A percentile compares a stretch with the other conserved stretches of the same genome.
Evolutionary conservation across 108 stramenopile species (phyloP).

Genomic region (Cyclotella baltica): DNA sequence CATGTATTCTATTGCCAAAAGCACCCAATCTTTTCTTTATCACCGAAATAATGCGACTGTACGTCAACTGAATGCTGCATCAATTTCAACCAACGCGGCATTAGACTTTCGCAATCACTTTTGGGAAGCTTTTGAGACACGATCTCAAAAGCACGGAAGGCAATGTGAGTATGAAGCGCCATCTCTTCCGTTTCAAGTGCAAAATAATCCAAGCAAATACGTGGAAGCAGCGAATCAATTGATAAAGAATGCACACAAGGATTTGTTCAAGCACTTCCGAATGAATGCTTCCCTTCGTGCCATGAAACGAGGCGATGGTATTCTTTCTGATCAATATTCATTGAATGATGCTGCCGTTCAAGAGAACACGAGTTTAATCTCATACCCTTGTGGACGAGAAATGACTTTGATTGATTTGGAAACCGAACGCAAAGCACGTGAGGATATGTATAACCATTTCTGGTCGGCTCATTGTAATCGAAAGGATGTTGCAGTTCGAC

Average conservation of each 20-base stretch:
- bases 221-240: not conserved
- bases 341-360: not conserved
- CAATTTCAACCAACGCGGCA: constrained; percentile 2
- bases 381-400: not conserved
- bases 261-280: constrained; percentile 35
- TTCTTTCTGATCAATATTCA: not conserved
- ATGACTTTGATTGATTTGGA: constrained; percentile 17
- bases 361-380: not conserved
- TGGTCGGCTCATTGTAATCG: constrained; percentile 12
- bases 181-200: not conserved
- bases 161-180: not conserved
- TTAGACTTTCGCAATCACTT: not conserved
- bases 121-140: constrained; percentile 1
- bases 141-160: not conserved
- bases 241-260: constrained; percentile 5
- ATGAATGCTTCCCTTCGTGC: constrained; percentile 17
- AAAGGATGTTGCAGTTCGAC: not conserved
- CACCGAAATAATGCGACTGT: not conserved
- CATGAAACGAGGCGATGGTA: constrained; percentile 43
- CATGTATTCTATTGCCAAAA: not conserved
- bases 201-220: not conserved
- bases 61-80: not conserved
- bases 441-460: constrained; percentile 24
- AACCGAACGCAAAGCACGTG: not conserved
- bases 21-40: not conserved